A percentile compares a stretch with the other conserved stretches of the same genome.
Evolutionary conservation across 2,329 filamentous ascomycete species (phyloP).

Genomic region (Aspergillus ustus): DNA sequence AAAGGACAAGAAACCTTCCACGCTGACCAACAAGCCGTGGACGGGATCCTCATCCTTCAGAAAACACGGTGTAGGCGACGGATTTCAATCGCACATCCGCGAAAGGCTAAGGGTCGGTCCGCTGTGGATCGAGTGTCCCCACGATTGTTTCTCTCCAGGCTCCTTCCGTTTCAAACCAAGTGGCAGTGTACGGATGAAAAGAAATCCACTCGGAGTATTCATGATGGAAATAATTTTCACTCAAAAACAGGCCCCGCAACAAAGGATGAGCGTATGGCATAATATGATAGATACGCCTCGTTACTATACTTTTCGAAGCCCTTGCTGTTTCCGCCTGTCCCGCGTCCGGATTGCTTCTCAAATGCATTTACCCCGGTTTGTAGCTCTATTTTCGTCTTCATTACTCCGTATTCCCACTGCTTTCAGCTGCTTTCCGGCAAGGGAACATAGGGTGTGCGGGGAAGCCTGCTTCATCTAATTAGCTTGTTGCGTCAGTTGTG

Average conservation of each 20-base stretch:
- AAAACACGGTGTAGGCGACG: not conserved
- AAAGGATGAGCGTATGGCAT: not conserved
- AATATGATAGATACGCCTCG: not conserved
- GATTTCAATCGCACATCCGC: not conserved
- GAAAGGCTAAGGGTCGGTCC: constrained; percentile 13
- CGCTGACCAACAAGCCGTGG: not conserved
- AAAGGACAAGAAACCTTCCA: not conserved
- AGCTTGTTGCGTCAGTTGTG: not conserved
- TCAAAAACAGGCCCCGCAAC: not conserved
- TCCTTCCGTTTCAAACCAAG: not conserved
- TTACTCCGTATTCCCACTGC: not conserved
- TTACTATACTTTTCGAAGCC: not conserved
- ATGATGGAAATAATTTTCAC: not conserved
- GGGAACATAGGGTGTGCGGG: not conserved
- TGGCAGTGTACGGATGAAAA: too few relatives aligned
- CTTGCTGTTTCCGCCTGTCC: not conserved
- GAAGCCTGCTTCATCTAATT: not conserved
- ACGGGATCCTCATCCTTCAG: not conserved
- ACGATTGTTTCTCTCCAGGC: not conserved
- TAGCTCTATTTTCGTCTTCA: not conserved
- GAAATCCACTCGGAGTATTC: not conserved
- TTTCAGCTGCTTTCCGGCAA: not conserved
- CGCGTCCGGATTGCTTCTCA: not conserved
- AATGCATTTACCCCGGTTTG: not conserved
- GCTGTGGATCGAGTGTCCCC: constrained; percentile 13